Conservation (phyloP, 148 eudicot species). For the Rhododendron simsii region DNA sequence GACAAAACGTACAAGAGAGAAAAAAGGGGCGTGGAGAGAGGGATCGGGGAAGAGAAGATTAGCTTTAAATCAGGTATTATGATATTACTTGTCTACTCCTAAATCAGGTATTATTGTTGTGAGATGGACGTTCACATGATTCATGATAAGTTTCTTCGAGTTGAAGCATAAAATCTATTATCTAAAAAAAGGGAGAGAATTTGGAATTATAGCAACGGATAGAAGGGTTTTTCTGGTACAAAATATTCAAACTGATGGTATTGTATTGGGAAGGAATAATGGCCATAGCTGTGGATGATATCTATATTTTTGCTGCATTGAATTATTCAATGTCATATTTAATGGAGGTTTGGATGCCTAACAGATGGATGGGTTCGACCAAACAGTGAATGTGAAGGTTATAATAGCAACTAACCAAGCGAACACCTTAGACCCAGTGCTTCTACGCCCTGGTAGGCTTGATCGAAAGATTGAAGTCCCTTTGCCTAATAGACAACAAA, state of each 20-base stretch:
- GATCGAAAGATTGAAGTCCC: conserved; percentile 90
- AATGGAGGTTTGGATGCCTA: background rate
- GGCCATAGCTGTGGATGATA: background rate
- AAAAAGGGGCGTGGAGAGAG: too few relatives aligned
- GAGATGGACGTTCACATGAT: background rate
- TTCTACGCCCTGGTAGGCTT: conserved; percentile 79
- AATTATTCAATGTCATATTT: background rate
- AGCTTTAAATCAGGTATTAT: too few relatives aligned
- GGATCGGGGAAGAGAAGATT: too few relatives aligned
- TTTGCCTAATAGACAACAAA: conserved; percentile 84
- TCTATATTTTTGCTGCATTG: background rate
- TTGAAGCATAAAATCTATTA: background rate
- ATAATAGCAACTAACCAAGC: conserved; percentile 91
- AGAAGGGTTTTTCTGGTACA: background rate
- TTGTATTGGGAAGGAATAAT: background rate
- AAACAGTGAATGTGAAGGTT: conserved; percentile 85
- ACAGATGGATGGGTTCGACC: conserved; percentile 95
- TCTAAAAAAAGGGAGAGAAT: background rate
- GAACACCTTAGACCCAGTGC: conserved; percentile 88
- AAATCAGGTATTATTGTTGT: conserved; percentile 58
- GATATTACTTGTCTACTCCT: conserved; percentile 23
- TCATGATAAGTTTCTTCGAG: background rate
- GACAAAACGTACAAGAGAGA: too few relatives aligned
- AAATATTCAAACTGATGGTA: background rate
- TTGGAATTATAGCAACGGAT: background rate